A percentile compares a stretch with the other conserved stretches of the same genome.
These are phyloP conservation scores for Coniochaeta hoffmannii DNA, from an alignment of 2,329 filamentous ascomycete species.

Conservation along the genomic window DNA sequence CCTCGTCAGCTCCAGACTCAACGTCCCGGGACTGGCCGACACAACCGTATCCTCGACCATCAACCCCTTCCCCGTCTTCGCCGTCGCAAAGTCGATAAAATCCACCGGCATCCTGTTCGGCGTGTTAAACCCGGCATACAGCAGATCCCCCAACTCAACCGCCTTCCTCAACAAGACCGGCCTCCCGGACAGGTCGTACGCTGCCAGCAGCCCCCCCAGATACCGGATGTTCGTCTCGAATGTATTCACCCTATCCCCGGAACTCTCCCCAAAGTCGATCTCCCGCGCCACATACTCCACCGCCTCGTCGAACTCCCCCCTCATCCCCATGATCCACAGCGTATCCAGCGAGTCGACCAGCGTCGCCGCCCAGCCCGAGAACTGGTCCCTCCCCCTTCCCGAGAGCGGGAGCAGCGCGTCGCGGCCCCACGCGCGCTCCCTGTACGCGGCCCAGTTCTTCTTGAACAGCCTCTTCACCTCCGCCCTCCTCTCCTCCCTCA, in stretches of 20 bases:
- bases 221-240: constrained; percentile 69
- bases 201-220: constrained; percentile 60
- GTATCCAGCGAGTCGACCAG: constrained; percentile 62
- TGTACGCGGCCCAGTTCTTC: constrained; percentile 55
- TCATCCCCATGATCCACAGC: constrained; percentile 66
- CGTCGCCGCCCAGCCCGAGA: constrained; percentile 61
- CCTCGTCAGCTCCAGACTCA: constrained; percentile 66
- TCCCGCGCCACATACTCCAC: constrained; percentile 45
- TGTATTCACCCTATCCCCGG: constrained; percentile 47
- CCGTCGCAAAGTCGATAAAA: constrained; percentile 36
- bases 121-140: constrained; percentile 39
- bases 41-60: constrained; percentile 28
- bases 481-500: constrained; percentile 23
- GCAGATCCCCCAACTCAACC: constrained; percentile 35
- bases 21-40: constrained; percentile 46
- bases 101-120: constrained; percentile 37
- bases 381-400: constrained; percentile 44
- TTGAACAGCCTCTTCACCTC: constrained; percentile 43
- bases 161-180: constrained; percentile 33
- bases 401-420: constrained; percentile 56
- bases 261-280: constrained; percentile 55
- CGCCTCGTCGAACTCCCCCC: constrained; percentile 57
- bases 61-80: constrained; percentile 27
- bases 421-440: constrained; percentile 53
- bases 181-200: constrained; percentile 56